Conservation (phyloP, 1,139 yeast species). For the Saccharomycopsis hybrid region DNA sequence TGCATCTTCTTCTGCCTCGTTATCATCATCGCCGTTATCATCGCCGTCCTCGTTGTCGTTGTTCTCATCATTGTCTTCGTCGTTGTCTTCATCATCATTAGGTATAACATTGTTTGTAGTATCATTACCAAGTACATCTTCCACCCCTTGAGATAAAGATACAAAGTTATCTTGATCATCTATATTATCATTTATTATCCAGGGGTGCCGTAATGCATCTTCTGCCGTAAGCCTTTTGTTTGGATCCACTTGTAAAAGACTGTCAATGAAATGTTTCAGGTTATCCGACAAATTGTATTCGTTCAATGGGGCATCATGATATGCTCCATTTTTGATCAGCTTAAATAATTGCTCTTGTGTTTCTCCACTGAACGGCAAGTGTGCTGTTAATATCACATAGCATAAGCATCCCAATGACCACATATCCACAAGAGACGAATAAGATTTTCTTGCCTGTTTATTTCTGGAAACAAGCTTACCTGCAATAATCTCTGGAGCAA, state of each 20-base stretch:
- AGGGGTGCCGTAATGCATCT: constrained; percentile 43
- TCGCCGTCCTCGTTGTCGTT: background rate
- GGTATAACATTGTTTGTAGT: background rate
- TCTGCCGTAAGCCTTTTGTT: constrained; percentile 60
- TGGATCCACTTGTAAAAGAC: constrained; percentile 72
- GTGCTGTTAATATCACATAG: constrained; percentile 85
- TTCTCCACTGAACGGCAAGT: constrained; percentile 87
- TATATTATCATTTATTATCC: constrained; percentile 7
- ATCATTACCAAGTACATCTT: background rate
- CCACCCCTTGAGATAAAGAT: background rate
- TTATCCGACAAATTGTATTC: constrained; percentile 57
- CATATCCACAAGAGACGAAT: constrained; percentile 85
- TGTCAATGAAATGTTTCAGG: constrained; percentile 63
- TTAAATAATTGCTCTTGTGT: constrained; percentile 81
- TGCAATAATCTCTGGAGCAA: constrained; percentile 89
- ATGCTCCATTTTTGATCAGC: constrained; percentile 71
- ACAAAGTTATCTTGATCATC: background rate
- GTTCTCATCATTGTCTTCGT: background rate
- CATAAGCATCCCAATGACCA: constrained; percentile 95
- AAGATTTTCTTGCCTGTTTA: constrained; percentile 35
- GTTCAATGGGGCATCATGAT: constrained; percentile 63
- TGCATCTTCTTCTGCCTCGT: background rate
- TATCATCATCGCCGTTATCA: background rate
- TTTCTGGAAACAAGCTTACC: constrained; percentile 44
- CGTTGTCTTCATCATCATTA: background rate